A percentile compares a stretch with the other conserved stretches of the same genome.
phyloP scores from a whole-genome alignment of 2,329 filamentous ascomycete species.

The Curvularia eragrostidis region DNA sequence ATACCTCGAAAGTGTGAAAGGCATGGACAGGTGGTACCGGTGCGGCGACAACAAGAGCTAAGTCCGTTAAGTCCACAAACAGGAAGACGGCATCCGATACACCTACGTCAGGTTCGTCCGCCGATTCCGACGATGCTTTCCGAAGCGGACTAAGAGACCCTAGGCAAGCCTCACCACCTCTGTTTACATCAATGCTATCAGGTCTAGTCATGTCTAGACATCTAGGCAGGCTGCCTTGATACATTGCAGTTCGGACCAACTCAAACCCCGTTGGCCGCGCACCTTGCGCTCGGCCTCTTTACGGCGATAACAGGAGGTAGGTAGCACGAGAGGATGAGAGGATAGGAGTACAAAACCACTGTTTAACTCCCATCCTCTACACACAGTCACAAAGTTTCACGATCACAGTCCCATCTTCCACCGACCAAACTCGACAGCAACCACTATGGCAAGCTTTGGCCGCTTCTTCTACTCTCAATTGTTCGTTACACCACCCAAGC shows the following conservation, averaged over 20 bases:
- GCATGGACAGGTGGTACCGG: neutral
- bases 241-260: neutral
- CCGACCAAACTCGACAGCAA: neutral
- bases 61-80: neutral
- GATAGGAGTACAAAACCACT: neutral
- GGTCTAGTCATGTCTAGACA: neutral
- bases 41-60: neutral
- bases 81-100: neutral
- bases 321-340: neutral
- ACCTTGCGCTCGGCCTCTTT: neutral
- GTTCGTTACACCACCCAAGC: conserved; percentile 44
- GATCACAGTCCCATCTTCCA: neutral
- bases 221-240: neutral
- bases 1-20: neutral
- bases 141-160: neutral
- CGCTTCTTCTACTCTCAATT: conserved; percentile 52
- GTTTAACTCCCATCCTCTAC: neutral
- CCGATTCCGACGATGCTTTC: neutral
- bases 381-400: neutral
- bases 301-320: neutral
- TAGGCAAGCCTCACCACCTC: neutral
- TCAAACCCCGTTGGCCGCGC: neutral
- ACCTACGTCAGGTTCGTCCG: conserved; percentile 1
- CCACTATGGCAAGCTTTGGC: conserved; percentile 7
- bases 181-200: neutral